A percentile compares a stretch with the other conserved stretches of the same genome.
Conservation (phyloP, 2,329 filamentous ascomycete species). For the Cryphonectria nitschkei region DNA sequence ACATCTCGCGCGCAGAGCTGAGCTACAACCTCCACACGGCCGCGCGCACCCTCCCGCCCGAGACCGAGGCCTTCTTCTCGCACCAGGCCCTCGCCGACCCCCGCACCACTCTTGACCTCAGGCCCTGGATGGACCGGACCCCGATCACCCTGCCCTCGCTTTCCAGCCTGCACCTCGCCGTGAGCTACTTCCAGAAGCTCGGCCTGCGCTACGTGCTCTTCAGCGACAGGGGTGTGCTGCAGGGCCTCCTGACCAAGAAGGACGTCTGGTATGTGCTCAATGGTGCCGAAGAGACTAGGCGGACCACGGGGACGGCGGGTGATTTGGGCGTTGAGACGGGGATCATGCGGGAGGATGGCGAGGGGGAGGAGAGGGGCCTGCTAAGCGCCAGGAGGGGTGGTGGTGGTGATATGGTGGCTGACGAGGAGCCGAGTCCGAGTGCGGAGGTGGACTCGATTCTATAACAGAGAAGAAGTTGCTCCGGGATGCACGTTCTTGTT, state of each 20-base stretch:
- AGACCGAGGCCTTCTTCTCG: slow-evolving; percentile 81
- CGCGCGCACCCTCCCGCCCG: slow-evolving; percentile 61
- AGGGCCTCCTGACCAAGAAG: slow-evolving; percentile 93
- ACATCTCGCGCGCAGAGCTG: slow-evolving; percentile 91
- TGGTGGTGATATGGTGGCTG: slow-evolving; percentile 32
- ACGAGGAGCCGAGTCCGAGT: slow-evolving; percentile 37
- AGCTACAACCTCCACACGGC: slow-evolving; percentile 75
- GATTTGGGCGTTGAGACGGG: slow-evolving; percentile 39
- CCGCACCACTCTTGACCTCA: slow-evolving; percentile 77
- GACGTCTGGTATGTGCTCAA: slow-evolving; percentile 95
- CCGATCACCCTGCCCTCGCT: slow-evolving; percentile 85
- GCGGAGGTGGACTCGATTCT: slow-evolving; percentile 26
- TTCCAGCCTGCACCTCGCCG: slow-evolving; percentile 79
- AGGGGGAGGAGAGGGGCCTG: slow-evolving; percentile 49
- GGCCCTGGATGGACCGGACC: slow-evolving; percentile 99
- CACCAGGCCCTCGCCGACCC: slow-evolving; percentile 84
- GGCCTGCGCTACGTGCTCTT: slow-evolving; percentile 91
- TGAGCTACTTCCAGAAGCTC: slow-evolving; percentile 92
- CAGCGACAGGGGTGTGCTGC: slow-evolving; percentile 76
- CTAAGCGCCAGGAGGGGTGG: slow-evolving; percentile 38
- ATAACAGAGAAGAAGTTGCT: background rate
- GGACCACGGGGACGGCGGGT: slow-evolving; percentile 38
- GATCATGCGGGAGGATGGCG: slow-evolving; percentile 43
- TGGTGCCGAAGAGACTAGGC: slow-evolving; percentile 67
- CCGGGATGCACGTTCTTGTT: background rate